A percentile compares a stretch with the other conserved stretches of the same genome.
Conservation (phyloP, 805 yeast genomes). For the Nakazawaea siamensis region DNA sequence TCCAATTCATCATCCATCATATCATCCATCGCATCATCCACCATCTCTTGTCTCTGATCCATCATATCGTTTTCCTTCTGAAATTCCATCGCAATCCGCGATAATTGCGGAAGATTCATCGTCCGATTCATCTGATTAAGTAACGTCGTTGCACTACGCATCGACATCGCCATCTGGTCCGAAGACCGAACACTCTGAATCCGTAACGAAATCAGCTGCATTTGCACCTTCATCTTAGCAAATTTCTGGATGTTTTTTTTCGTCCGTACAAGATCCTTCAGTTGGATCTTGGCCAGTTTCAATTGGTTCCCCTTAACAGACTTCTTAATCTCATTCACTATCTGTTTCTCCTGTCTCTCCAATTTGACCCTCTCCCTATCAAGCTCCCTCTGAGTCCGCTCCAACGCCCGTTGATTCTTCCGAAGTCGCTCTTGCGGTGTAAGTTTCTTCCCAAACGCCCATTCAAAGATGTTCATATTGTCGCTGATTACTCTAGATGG, state of each 20-base stretch:
- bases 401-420: slow-evolving; percentile 91
- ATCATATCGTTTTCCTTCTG: slow-evolving; percentile 90
- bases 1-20: slow-evolving; percentile 88
- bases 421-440: slow-evolving; percentile 95
- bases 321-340: slow-evolving; percentile 78
- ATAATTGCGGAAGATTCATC: slow-evolving; percentile 86
- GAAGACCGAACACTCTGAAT: slow-evolving; percentile 89
- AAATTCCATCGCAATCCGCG: slow-evolving; percentile 89
- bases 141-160: slow-evolving; percentile 87
- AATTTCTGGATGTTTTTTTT: slow-evolving; percentile 78
- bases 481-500: too few relatives aligned
- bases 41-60: slow-evolving; percentile 98
- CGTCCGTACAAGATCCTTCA: slow-evolving; percentile 89
- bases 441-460: slow-evolving; percentile 91
- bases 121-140: slow-evolving; percentile 80
- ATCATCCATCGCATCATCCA: slow-evolving; percentile 97
- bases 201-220: slow-evolving; percentile 88
- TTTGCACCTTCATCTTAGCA: slow-evolving; percentile 87
- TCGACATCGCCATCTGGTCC: slow-evolving; percentile 90
- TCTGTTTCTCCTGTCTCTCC: slow-evolving; percentile 87
- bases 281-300: slow-evolving; percentile 87
- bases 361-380: slow-evolving; percentile 81
- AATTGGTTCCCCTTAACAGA: slow-evolving; percentile 88
- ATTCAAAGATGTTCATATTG: slow-evolving; percentile 64
- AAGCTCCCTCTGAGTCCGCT: slow-evolving; percentile 88